phyloP scores from a whole-genome alignment of 768 basidiomycete species.

The Lactarius hengduanensis region DNA sequence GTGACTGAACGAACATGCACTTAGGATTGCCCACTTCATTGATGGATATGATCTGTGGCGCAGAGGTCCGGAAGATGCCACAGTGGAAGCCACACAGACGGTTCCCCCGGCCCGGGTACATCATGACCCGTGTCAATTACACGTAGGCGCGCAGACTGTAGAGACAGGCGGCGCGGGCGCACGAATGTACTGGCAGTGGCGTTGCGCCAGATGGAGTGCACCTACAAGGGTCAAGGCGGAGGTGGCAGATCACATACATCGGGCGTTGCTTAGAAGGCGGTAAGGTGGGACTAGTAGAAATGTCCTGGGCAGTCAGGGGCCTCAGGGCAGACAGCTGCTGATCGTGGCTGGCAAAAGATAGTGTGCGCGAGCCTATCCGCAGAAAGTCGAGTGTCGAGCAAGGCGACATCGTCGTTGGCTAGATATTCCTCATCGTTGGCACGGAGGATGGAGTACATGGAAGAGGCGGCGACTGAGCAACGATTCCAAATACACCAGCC shows the following conservation, averaged over 20 bases:
- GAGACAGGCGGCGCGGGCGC: neutral
- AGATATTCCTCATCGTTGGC: too few species aligned
- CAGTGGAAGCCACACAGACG: neutral
- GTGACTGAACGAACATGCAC: too few species aligned
- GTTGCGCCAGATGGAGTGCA: neutral
- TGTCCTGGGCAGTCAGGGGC: neutral
- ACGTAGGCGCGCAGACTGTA: neutral
- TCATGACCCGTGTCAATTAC: neutral
- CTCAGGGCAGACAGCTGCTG: neutral
- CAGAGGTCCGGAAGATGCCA: neutral
- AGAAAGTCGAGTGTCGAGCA: too few species aligned
- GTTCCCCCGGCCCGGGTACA: neutral
- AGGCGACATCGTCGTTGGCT: too few species aligned
- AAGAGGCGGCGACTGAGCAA: too few species aligned
- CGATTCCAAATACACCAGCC: too few species aligned
- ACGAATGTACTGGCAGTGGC: neutral
- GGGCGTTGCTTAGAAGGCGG: neutral
- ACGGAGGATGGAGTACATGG: too few species aligned
- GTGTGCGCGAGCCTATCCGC: neutral
- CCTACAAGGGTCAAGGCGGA: neutral
- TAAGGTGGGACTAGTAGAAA: neutral
- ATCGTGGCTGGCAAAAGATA: neutral
- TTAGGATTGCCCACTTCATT: too few species aligned
- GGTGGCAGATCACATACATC: neutral
- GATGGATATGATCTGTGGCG: neutral